Base-by-base conservation (phyloP, 2,329 filamentous ascomycete genomes). In the Metarhizium album region DNA sequence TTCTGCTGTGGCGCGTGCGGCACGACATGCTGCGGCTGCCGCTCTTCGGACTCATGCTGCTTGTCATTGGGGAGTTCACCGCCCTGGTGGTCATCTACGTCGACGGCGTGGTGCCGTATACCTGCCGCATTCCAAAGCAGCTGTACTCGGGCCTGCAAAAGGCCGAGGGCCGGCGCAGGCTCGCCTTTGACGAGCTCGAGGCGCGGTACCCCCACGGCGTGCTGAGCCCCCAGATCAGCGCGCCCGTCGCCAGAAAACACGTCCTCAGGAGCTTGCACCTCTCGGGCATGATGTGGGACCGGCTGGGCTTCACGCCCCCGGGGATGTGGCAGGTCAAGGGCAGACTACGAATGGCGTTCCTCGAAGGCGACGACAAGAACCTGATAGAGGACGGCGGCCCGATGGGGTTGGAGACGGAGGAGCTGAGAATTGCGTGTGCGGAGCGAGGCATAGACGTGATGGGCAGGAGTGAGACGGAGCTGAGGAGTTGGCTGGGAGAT, bases 51-150 rank as follows among this genome's bases (percentile, higher is more conserved):
- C 54, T 95, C 3, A 70, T 96, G 47, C 74, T 95, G 6, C 60
- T 91, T 1, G 55, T 95, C 16, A 87, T 86, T 63, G 91, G 90
- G 24, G 91, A 97, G 68, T 84, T 95, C 69, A 87, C 90, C 1
- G 89, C 90, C 0, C 62, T 97, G 5, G 68, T 94, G 5, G 84
- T 95, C 1, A 71, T 90, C 6, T 78, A 82, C 31, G 70, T 95
- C 24, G 82, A 83, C 20, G 71, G 71, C 37, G 72, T 89, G 22
- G 86, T 95, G 24, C 91, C 91, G 0, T 80, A 81, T 58, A 85
- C 88, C 0, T 96, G 91, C 66, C 80, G 89, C 11, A 86, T 96
- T 52, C 91, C 91, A 0, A 72, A 70, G 38, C 91, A 96, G 69
- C 71, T 87, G 6, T 70, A 74, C 8, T 67, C 73, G 35, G 75